These are phyloP conservation scores for Phialophora chinensis DNA, from an alignment of 2,329 filamentous ascomycete species.

Conservation along the genomic window DNA sequence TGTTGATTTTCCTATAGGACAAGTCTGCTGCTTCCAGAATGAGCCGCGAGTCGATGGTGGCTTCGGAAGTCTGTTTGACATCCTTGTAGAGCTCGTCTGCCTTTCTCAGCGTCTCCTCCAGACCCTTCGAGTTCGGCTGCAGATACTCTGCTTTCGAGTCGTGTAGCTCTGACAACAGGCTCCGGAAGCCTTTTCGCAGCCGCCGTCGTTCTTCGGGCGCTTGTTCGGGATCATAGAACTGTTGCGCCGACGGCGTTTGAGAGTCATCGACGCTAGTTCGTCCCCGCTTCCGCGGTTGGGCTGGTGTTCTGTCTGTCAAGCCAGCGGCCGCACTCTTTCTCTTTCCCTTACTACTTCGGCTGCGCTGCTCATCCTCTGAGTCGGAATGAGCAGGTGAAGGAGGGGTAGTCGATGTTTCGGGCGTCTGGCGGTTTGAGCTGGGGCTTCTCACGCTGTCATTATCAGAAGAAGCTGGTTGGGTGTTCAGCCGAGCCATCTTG, in stretches of 20 bases:
- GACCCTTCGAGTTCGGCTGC: conserved; percentile 66
- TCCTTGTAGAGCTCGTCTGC: conserved; percentile 69
- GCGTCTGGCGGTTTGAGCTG: conserved; percentile 24
- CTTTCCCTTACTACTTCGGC: conserved; percentile 46
- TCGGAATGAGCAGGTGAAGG: conserved; percentile 52
- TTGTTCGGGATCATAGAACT: conserved; percentile 82
- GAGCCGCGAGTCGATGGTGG: conserved; percentile 85
- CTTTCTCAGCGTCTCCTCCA: conserved; percentile 69
- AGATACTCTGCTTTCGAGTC: conserved; percentile 72
- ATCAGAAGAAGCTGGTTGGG: conserved; percentile 41
- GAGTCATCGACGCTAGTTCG: conserved; percentile 44
- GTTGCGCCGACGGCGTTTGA: conserved; percentile 43
- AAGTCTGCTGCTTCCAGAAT: conserved; percentile 81
- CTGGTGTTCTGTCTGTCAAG: conserved; percentile 32
- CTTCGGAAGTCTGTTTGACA: conserved; percentile 88
- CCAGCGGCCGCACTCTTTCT: conserved; percentile 47
- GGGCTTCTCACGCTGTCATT: conserved; percentile 50
- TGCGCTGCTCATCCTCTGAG: conserved; percentile 54
- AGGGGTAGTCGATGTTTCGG: conserved; percentile 13
- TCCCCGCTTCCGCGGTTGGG: conserved; percentile 51
- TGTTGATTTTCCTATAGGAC: conserved; percentile 76
- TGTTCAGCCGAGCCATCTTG: conserved; percentile 37
- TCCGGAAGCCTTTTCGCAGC: conserved; percentile 72
- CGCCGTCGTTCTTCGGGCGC: conserved; percentile 73
- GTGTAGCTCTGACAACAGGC: conserved; percentile 67